These are phyloP conservation scores for Trametes punicea DNA, from an alignment of 768 basidiomycete genomes.

Conservation along the genomic window DNA sequence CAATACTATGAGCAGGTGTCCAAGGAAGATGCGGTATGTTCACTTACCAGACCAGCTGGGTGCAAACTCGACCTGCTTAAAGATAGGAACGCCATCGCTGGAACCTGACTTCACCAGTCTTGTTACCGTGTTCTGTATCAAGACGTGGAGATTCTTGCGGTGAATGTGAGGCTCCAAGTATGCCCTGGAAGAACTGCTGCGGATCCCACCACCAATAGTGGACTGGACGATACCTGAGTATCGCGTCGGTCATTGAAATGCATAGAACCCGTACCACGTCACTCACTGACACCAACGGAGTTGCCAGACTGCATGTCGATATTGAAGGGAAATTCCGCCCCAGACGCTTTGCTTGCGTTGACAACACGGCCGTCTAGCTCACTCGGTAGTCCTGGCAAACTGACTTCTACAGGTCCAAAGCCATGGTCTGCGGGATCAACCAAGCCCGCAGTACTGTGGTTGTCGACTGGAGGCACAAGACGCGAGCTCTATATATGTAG, in stretches of 20 bases:
- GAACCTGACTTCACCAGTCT: constrained; percentile 7
- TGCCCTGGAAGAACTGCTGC: constrained; percentile 7
- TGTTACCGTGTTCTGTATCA: constrained; percentile 22
- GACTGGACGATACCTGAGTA: constrained; percentile 15
- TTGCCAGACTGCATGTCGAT: constrained; percentile 42
- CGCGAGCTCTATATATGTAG: constrained; percentile 16
- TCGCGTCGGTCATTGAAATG: background rate
- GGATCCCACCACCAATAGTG: constrained; percentile 5
- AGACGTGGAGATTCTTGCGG: constrained; percentile 21
- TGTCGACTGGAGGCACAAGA: constrained; percentile 19
- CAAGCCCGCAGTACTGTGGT: constrained; percentile 24
- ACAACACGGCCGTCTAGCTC: constrained; percentile 21
- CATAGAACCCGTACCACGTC: background rate
- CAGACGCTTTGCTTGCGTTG: constrained; percentile 34
- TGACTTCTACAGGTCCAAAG: constrained; percentile 20
- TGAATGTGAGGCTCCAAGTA: constrained; percentile 7
- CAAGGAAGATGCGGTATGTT: background rate
- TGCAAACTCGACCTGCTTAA: constrained; percentile 10
- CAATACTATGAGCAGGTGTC: background rate
- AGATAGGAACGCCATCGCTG: background rate
- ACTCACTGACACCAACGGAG: constrained; percentile 31
- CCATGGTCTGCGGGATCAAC: constrained; percentile 25
- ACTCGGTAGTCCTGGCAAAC: constrained; percentile 7
- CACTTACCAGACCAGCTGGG: constrained; percentile 3
- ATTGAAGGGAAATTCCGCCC: constrained; percentile 40